A percentile compares a stretch with the other conserved stretches of the same genome.
Conservation (phyloP, 1,139 yeast genomes). For the Hyphopichia wangnamkhiaoensis region DNA sequence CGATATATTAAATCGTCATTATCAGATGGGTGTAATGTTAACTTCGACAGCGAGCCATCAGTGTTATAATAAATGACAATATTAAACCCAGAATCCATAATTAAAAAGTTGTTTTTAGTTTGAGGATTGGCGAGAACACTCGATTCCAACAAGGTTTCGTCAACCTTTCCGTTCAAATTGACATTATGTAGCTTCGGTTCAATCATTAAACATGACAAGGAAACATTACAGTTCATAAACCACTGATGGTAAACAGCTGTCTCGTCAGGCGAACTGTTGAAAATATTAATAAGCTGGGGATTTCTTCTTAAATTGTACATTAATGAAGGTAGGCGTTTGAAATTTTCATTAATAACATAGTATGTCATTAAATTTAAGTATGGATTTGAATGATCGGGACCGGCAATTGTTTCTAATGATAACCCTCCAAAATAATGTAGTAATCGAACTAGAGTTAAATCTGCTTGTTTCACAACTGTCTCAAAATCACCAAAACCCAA, state of each 20-base stretch:
- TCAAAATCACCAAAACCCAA: constrained; percentile 38
- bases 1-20: constrained; percentile 23
- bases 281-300: constrained; percentile 34
- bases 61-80: constrained; percentile 24
- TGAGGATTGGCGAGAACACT: constrained; percentile 15
- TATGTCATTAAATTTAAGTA: constrained; percentile 18
- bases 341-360: constrained; percentile 26
- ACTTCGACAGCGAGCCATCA: constrained; percentile 10
- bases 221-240: constrained; percentile 22
- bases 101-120: constrained; percentile 15
- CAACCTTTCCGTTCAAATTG: constrained; percentile 5
- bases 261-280: constrained; percentile 48
- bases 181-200: constrained; percentile 28
- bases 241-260: constrained; percentile 40
- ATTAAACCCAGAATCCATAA: constrained; percentile 34
- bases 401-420: constrained; percentile 13
- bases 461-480: constrained; percentile 25
- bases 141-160: constrained; percentile 20
- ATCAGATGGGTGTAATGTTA: constrained; percentile 35
- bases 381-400: constrained; percentile 20
- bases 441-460: constrained; percentile 26
- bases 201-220: constrained; percentile 23
- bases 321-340: constrained; percentile 27
- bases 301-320: constrained; percentile 35
- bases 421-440: constrained; percentile 35